Evolutionary conservation across 108 stramenopile genomes (phyloP), one percentile per base, ranked within the genome.

Genomic region (Fragilaria crotonensis): DNA sequence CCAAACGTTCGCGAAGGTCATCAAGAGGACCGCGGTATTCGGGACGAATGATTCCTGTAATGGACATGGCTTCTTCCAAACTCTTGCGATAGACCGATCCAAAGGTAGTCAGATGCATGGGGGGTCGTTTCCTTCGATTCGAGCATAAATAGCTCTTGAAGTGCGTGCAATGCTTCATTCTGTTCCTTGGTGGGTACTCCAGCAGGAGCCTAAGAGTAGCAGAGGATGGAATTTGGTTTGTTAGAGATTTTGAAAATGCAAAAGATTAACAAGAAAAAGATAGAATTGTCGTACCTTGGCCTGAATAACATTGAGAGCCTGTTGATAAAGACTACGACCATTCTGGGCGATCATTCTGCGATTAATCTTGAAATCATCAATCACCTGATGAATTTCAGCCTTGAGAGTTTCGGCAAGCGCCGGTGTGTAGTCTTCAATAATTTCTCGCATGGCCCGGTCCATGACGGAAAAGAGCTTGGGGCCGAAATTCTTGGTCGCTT

Each of bases 31-130:
- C 77, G 33, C 84, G 83, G 72, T 82, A 77, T 55, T 87, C 87
- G 21, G 76, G 72, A 14, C 72, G 75, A 57, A 94, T 90, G 48
- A 94, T 75, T 30, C 93, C 89, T 2, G 89, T 88, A 5, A 84
- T 70, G 11, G 87, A 89, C 71, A 94, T 88, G 5, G 93, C 82
- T 63, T 94, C 93, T 47, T 78, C 60, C 51, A 94, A 70, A 44
- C 75, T 78, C 65, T 89, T 79, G 55, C 73, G 83, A 73, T 90
- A 94, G 9, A 77, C 72, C 19, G 52, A 57, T 18, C 89, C 93
- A 66, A 86, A 89, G n/a, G 17, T 68, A 67, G 20, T 78, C 73
- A 63, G 71, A 63, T 45, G 86, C 85, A n/a, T 78, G 54, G 18
- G 65, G 56, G 27, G 74, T 72, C 7, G 75, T 69, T 23, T 81